Evolutionary conservation across 306 rosid genomes (phyloP), one percentile per base, ranked within the genome.

Genomic region (Echinosophora koreensis): DNA sequence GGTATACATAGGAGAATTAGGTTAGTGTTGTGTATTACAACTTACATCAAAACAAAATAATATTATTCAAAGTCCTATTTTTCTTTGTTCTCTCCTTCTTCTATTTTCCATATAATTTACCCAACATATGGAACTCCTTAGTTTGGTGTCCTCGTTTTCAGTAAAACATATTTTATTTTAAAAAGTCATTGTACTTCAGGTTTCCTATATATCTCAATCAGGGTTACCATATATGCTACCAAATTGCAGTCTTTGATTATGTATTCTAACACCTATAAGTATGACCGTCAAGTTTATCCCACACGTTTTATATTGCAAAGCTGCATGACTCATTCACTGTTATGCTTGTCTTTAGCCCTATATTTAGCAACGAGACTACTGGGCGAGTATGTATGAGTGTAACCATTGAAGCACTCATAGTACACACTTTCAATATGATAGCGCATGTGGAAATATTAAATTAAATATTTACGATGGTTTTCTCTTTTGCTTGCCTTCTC

Each of bases 241-340:
- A 44, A n/a, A n/a, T n/a, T n/a, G n/a, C n/a, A 13, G 32, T 59
- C 10, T 46, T 58, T 59, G 54, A 59, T 56, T 1, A 12, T 59
- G 62, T 42, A 17, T 41, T 72, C 42, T 13, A 44, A 59, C 58
- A 73, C 59, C 77, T 2, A 3, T 34, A 44, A 30, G 44, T 42
- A 73, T 12, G 5, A 34, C 16, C 6, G 5, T 5, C 13, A 8
- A 71, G 41, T 57, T 8, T 72, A 14, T 57, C 44, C 8, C 4
- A 18, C 39, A 56, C 56, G 16, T 58, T 39, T 58, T 30, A 41
- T 6, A 66, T 17, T 41, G 39, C 8, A 56, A 18, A 34, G 5
- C 41, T n/a, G 17, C 69, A 59, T 47, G 22, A 73, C 39, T 57
- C 3, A 73, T 22, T 56, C 55, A 66, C 6, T 30, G 77, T 27